These are phyloP conservation scores for Yarrowia deformans DNA, from an alignment of 805 yeast species.

Conservation along the genomic window DNA sequence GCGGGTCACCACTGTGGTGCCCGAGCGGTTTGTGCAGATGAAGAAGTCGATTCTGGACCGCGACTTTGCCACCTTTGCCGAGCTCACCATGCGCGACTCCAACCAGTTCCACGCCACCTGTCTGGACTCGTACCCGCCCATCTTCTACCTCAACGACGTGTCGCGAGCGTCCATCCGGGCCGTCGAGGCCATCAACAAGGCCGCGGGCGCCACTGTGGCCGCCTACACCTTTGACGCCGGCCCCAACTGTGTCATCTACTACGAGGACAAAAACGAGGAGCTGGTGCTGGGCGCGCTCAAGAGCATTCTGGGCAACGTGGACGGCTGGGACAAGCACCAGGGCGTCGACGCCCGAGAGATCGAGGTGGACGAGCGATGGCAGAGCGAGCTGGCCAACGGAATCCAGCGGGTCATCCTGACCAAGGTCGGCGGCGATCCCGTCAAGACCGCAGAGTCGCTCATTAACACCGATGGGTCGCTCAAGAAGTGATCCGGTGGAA, in stretches of 20 bases:
- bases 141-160: conserved; percentile 90
- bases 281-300: conserved; percentile 74
- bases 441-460: conserved; percentile 47
- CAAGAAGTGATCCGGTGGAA: neutral
- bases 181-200: conserved; percentile 76
- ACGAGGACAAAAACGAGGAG: conserved; percentile 76
- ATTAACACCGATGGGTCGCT: conserved; percentile 28
- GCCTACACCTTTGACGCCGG: conserved; percentile 99
- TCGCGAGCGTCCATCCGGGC: conserved; percentile 82
- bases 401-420: conserved; percentile 87
- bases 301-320: conserved; percentile 62
- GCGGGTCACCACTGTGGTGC: conserved; percentile 84
- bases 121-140: conserved; percentile 93
- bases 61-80: conserved; percentile 83
- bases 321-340: conserved; percentile 69
- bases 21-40: conserved; percentile 84
- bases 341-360: conserved; percentile 42
- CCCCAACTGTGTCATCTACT: conserved; percentile 96
- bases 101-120: conserved; percentile 99
- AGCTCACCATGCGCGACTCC: conserved; percentile 93
- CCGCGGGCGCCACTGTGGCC: conserved; percentile 70
- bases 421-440: conserved; percentile 87
- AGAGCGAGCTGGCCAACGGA: conserved; percentile 65
- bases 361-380: conserved; percentile 53
- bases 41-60: conserved; percentile 72